Evolutionary conservation across 179 eudicot genomes (phyloP).

Genomic region (Drosera spatulata): DNA sequence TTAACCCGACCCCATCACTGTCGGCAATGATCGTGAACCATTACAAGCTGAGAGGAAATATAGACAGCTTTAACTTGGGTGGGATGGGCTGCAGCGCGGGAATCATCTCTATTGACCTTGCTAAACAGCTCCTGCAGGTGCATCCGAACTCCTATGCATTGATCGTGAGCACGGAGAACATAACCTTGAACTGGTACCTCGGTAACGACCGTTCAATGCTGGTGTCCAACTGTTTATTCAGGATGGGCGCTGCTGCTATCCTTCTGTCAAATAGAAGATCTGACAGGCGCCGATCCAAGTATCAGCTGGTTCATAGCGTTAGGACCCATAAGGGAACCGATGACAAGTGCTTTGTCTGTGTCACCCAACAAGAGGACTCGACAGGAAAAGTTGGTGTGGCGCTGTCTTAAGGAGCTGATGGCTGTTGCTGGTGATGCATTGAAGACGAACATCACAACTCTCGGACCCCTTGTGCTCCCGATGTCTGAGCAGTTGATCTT

Average conservation of each 20-base stretch:
- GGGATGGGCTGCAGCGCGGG: slow-evolving; percentile 76
- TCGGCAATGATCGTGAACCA: slow-evolving; percentile 49
- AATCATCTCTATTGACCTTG: slow-evolving; percentile 47
- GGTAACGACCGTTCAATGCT: slow-evolving; percentile 13
- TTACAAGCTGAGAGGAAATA: slow-evolving; percentile 42
- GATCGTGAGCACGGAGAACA: slow-evolving; percentile 13
- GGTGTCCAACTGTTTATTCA: slow-evolving; percentile 10
- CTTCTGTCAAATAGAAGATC: slow-evolving; percentile 11
- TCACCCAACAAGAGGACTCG: slow-evolving; percentile 7
- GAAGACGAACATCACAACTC: slow-evolving; percentile 9
- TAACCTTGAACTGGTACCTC: slow-evolving; percentile 11
- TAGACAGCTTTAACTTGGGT: slow-evolving; percentile 41
- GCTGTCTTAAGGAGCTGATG: slow-evolving; percentile 5
- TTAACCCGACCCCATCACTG: slow-evolving; percentile 47
- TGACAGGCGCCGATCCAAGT: slow-evolving; percentile 8
- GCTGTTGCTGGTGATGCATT: slow-evolving; percentile 12
- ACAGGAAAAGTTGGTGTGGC: neutral
- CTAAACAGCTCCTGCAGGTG: slow-evolving; percentile 35
- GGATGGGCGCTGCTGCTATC: slow-evolving; percentile 14
- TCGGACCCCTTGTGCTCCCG: slow-evolving; percentile 13
- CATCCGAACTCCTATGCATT: slow-evolving; percentile 12
- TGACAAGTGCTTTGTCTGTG: slow-evolving; percentile 5
- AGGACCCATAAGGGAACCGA: slow-evolving; percentile 14
- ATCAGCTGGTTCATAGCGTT: slow-evolving; percentile 9
- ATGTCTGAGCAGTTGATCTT: slow-evolving; percentile 12